A percentile compares a stretch with the other conserved stretches of the same genome.
These are phyloP conservation scores for Wickerhamiella occidentalis DNA, from an alignment of 805 yeast species.

Conservation along the genomic window DNA sequence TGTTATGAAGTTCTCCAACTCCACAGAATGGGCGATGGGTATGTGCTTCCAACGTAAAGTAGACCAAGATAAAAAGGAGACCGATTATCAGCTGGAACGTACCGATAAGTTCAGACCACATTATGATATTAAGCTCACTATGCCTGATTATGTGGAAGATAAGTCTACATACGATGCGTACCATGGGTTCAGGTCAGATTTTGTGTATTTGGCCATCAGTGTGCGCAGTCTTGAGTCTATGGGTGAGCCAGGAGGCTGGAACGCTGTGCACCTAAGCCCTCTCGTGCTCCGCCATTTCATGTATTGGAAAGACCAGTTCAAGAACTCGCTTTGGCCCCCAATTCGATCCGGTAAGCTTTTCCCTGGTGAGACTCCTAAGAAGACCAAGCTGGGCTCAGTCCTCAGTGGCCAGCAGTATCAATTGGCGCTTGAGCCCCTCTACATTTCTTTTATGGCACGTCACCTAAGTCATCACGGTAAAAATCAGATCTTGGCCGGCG, in stretches of 20 bases:
- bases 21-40: conserved; percentile 70
- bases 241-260: conserved; percentile 33
- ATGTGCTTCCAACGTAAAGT: conserved; percentile 56
- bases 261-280: conserved; percentile 70
- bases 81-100: conserved; percentile 28
- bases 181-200: conserved; percentile 67
- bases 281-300: conserved; percentile 53
- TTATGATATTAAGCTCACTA: conserved; percentile 46
- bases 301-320: conserved; percentile 76
- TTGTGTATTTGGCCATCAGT: conserved; percentile 57
- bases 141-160: conserved; percentile 42
- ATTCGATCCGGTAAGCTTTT: conserved; percentile 64
- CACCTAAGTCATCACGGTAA: conserved; percentile 29
- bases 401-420: conserved; percentile 63
- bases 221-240: conserved; percentile 23
- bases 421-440: conserved; percentile 60
- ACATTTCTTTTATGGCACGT: conserved; percentile 58
- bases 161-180: conserved; percentile 60
- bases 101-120: conserved; percentile 44
- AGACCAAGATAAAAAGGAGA: conserved; percentile 27
- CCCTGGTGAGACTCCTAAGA: conserved; percentile 30
- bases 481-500: conserved; percentile 46
- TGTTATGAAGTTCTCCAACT: conserved; percentile 50
- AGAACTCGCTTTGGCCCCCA: conserved; percentile 69
- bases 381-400: conserved; percentile 46